Evolutionary conservation across 371 early-diverging fungal genomes (phyloP), one percentile per base, ranked within the genome.

Genomic region (Mortierella sp.): DNA sequence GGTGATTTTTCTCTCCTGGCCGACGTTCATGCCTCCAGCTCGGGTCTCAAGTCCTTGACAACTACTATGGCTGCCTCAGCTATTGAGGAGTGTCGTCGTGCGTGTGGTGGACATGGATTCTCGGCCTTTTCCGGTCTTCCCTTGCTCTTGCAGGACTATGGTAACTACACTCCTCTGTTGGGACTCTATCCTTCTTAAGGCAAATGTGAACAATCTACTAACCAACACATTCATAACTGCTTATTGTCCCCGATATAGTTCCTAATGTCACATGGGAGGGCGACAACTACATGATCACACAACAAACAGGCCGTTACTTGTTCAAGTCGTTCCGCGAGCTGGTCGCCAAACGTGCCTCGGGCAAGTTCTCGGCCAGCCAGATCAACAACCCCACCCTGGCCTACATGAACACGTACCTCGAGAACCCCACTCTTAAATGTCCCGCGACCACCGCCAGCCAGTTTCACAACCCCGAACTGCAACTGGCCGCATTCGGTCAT

Each of bases 81-180:
- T 26, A 93, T 97, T 79, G 97, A 98, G 74, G 94, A 94, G 21
- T 94, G 95, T 77, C 90, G 97, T 28, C 92, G 95, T 34, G 93
- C 95, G 34, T 95, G 96, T 74, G 98, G 98, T 81, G 98, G 98
- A 21, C 96, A 97, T 75, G 97, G 97, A 5, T 98, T 93, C 82
- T 93, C 94, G 37, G 79, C 91, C 64, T 95, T 94, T 87, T 94
- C 94, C 31, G 96, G 97, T 0, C 88, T 97, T 26, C 92, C 94
- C 28, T 89, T 92, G 54, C 92, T 95, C 77, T 93, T 93, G 76
- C 93, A 91, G 83, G 93, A 95, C 74, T 90, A 92, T 77, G 89
- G 61, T 61, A 61, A 31, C 34, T 1, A 34, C 43, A 40, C 43
- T 31, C 48, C 14, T 59, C 31, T 13, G 0, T 10, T 5, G 10